Percentiles rank a stretch among this genome's conserved stretches.
Conservation (phyloP, 148 eudicot species). For the Camellia japonica region DNA sequence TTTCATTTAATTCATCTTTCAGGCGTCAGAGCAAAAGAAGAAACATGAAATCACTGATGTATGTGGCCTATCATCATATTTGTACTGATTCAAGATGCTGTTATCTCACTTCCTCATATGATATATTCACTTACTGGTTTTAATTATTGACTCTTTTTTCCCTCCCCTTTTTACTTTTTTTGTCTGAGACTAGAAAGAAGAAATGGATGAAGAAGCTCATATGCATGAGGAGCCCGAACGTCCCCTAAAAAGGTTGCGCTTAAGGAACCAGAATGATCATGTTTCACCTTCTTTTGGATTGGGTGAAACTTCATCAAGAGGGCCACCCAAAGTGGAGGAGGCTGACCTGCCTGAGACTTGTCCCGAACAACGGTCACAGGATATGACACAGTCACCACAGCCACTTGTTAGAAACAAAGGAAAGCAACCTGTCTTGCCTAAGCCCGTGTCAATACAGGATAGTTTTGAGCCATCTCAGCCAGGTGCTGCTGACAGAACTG, state of each 20-base stretch:
- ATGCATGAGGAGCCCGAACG: conserved; percentile 50
- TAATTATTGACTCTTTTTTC: background rate
- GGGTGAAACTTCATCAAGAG: conserved; percentile 34
- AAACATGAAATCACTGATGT: conserved; percentile 26
- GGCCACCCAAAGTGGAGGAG: conserved; percentile 48
- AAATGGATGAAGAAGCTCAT: no score
- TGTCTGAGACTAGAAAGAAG: no score
- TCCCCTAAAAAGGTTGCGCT: conserved; percentile 73
- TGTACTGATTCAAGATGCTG: background rate
- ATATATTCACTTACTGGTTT: background rate
- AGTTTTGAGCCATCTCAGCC: conserved; percentile 16
- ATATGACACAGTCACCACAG: conserved; percentile 23
- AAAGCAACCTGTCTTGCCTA: conserved; percentile 47
- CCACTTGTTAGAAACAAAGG: conserved; percentile 54
- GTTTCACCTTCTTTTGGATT: conserved; percentile 26
- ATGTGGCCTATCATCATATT: conserved; percentile 24
- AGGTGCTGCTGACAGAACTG: conserved; percentile 20
- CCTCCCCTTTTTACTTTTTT: background rate
- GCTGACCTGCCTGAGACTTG: conserved; percentile 41
- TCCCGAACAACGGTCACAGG: conserved; percentile 22
- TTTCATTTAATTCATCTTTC: conserved; percentile 14
- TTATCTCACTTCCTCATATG: background rate
- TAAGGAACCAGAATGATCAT: conserved; percentile 41
- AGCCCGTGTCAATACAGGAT: conserved; percentile 16
- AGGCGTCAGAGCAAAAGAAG: conserved; percentile 41